Percentiles rank a stretch among this genome's conserved stretches.
These are phyloP conservation scores for Glycyrrhiza uralensis DNA, from an alignment of 306 rosid genomes.

Conservation along the genomic window DNA sequence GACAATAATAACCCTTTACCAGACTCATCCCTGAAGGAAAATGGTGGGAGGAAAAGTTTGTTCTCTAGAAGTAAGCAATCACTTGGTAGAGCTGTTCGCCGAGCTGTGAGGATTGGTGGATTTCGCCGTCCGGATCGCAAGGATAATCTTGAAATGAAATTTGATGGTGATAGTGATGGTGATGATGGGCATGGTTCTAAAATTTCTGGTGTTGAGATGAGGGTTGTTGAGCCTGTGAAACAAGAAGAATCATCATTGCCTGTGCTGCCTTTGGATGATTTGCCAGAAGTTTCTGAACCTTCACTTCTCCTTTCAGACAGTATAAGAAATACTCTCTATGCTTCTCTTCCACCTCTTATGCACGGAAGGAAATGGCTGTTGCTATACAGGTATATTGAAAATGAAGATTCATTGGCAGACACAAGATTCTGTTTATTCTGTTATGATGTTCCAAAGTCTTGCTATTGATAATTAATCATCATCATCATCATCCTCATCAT, in stretches of 20 bases:
- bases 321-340: constrained; percentile 52
- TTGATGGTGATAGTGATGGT: no score
- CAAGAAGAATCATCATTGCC: constrained; percentile 34
- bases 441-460: no score
- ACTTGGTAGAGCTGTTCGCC: constrained; percentile 53
- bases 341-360: constrained; percentile 78
- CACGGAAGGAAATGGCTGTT: constrained; percentile 92
- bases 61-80: constrained; percentile 74
- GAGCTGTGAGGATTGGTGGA: constrained; percentile 60
- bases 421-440: no score
- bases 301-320: constrained; percentile 65
- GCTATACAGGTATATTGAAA: constrained; percentile 60
- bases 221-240: constrained; percentile 29
- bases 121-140: constrained; percentile 45
- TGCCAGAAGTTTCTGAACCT: constrained; percentile 73
- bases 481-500: not conserved
- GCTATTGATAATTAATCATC: not conserved
- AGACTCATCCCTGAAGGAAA: constrained; percentile 45
- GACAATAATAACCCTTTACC: constrained; percentile 17
- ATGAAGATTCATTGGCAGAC: constrained; percentile 14
- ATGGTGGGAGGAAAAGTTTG: constrained; percentile 58
- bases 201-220: constrained; percentile 56
- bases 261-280: constrained; percentile 27
- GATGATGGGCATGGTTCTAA: constrained; percentile 34
- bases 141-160: constrained; percentile 39